Evolutionary conservation across 352 stramenopile genomes (phyloP).

Genomic region (Elongisporangium prolatum): DNA sequence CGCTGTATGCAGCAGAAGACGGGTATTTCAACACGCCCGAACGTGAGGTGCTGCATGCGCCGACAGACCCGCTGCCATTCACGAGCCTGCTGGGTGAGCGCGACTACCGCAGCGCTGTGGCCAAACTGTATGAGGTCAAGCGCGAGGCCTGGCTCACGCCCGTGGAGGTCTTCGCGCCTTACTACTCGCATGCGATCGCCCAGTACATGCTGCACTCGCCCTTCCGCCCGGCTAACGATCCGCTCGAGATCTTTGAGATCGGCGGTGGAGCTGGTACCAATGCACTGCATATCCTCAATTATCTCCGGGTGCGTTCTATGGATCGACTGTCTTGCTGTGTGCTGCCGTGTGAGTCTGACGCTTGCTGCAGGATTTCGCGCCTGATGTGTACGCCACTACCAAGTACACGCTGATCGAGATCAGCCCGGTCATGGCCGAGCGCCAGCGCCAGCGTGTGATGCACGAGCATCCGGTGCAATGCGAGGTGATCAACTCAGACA

Average conservation of each 20-base stretch:
- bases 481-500: constrained; percentile 76
- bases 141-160: constrained; percentile 88
- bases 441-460: constrained; percentile 61
- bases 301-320: constrained; percentile 32
- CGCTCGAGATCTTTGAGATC: constrained; percentile 82
- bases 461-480: constrained; percentile 55
- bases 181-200: constrained; percentile 86
- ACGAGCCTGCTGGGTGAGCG: constrained; percentile 65
- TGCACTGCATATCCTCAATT: constrained; percentile 88
- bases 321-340: neutral
- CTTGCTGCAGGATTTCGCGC: constrained; percentile 31
- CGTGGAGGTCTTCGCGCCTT: constrained; percentile 85
- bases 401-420: constrained; percentile 90
- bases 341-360: neutral
- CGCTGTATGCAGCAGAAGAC: constrained; percentile 69
- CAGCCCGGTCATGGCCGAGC: constrained; percentile 79
- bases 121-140: constrained; percentile 60
- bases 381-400: constrained; percentile 72
- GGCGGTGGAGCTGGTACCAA: constrained; percentile 87
- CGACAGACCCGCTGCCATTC: constrained; percentile 61
- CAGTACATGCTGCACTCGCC: constrained; percentile 85
- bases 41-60: constrained; percentile 72
- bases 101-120: constrained; percentile 65
- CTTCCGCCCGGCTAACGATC: constrained; percentile 23
- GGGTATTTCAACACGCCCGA: constrained; percentile 82